Evolutionary conservation across 2,329 filamentous ascomycete species (phyloP).

Genomic region (Ophiostoma novo-ulmi): DNA sequence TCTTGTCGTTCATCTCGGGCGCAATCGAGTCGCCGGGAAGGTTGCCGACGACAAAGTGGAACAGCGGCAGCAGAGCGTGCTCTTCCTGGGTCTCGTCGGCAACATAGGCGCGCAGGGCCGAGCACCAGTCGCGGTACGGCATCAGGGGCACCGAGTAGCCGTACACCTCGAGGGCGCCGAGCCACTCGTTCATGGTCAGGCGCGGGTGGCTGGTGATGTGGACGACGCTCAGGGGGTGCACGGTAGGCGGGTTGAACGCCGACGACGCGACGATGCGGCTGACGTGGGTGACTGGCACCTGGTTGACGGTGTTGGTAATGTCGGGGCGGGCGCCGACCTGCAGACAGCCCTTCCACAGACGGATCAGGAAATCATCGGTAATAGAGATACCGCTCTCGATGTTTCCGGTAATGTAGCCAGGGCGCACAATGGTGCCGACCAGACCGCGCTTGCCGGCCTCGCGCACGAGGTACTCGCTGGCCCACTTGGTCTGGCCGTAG

Average conservation of each 20-base stretch:
- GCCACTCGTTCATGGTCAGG: slow-evolving; percentile 70
- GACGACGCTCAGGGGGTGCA: slow-evolving; percentile 50
- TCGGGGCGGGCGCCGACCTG: slow-evolving; percentile 68
- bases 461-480: slow-evolving; percentile 62
- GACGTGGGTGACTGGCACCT: slow-evolving; percentile 81
- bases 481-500: slow-evolving; percentile 92
- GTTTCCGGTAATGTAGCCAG: slow-evolving; percentile 81
- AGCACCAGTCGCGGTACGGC: slow-evolving; percentile 60
- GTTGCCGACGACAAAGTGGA: slow-evolving; percentile 66
- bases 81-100: slow-evolving; percentile 58
- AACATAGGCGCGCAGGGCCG: slow-evolving; percentile 48
- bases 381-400: slow-evolving; percentile 63
- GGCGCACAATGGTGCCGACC: slow-evolving; percentile 67
- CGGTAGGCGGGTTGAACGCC: slow-evolving; percentile 46
- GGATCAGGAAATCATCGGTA: slow-evolving; percentile 85
- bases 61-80: slow-evolving; percentile 69
- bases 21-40: slow-evolving; percentile 63
- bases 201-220: slow-evolving; percentile 78
- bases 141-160: slow-evolving; percentile 66
- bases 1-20: slow-evolving; percentile 67
- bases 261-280: slow-evolving; percentile 72
- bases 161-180: slow-evolving; percentile 64
- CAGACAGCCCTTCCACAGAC: slow-evolving; percentile 80
- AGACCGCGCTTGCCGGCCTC: slow-evolving; percentile 76
- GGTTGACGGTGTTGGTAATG: slow-evolving; percentile 83